Percentiles rank a stretch among this genome's conserved stretches.
Evolutionary conservation across 2,329 filamentous ascomycete species (phyloP).

Genomic region (Fusarium decemcellulare): DNA sequence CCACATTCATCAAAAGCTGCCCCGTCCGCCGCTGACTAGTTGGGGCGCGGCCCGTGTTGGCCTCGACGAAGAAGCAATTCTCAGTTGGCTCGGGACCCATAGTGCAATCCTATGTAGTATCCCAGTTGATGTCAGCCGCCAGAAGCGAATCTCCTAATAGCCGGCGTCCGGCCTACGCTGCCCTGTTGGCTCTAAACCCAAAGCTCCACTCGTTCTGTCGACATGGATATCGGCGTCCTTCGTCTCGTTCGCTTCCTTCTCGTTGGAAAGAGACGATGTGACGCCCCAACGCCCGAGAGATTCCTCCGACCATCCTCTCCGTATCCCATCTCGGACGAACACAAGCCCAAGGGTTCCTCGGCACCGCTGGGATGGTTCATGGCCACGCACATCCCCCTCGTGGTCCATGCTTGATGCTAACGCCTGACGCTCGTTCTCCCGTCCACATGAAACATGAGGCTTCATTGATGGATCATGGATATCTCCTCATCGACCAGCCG

Average conservation of each 20-base stretch:
- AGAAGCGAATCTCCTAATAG: conserved; percentile 6
- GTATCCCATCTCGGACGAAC: not conserved
- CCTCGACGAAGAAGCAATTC: conserved; percentile 25
- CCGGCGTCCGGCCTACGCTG: not conserved
- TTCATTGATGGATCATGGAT: conserved; percentile 27
- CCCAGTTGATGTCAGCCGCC: conserved; percentile 4
- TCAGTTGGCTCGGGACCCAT: conserved; percentile 10
- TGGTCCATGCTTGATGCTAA: conserved; percentile 31
- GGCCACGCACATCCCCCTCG: conserved; percentile 34
- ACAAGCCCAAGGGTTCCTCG: conserved; percentile 32
- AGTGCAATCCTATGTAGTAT: not conserved
- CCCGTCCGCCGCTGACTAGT: conserved; percentile 35
- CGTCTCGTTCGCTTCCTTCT: conserved; percentile 19
- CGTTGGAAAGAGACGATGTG: conserved; percentile 16
- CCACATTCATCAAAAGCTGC: conserved; percentile 29
- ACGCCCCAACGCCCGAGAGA: conserved; percentile 7
- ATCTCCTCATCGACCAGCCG: conserved; percentile 7
- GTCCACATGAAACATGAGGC: conserved; percentile 43
- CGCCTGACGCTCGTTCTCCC: conserved; percentile 12
- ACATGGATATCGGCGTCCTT: conserved; percentile 9
- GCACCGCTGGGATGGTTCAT: conserved; percentile 43
- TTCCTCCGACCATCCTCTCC: conserved; percentile 5
- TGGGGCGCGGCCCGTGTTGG: conserved; percentile 37
- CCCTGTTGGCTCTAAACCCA: conserved; percentile 13
- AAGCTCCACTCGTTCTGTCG: conserved; percentile 3